Conservation (phyloP, 2,329 filamentous ascomycete species). For the Chaetomium strumarium region DNA sequence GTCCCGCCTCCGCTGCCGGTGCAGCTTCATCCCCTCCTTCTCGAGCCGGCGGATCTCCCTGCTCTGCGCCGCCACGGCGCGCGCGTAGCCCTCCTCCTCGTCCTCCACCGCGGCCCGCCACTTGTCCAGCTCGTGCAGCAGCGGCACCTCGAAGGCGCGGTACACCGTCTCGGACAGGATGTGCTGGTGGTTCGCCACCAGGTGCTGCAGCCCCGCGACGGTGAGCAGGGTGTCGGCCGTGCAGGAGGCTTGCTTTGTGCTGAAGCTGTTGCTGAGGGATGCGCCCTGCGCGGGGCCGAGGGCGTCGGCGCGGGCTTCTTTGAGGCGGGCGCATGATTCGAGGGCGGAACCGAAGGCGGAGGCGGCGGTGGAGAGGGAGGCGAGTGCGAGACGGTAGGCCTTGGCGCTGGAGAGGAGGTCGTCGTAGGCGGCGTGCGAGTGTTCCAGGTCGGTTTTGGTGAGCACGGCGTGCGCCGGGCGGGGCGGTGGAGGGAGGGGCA, state of each 20-base stretch:
- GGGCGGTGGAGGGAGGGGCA: slow-evolving; percentile 56
- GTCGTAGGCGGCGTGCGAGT: slow-evolving; percentile 57
- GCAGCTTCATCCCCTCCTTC: slow-evolving; percentile 58
- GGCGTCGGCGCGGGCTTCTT: slow-evolving; percentile 58
- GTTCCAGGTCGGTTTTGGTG: slow-evolving; percentile 56
- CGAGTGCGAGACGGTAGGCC: slow-evolving; percentile 56
- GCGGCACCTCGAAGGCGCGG: slow-evolving; percentile 60
- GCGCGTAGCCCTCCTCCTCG: slow-evolving; percentile 55
- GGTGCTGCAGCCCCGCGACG: slow-evolving; percentile 59
- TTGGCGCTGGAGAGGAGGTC: slow-evolving; percentile 58
- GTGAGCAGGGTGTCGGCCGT: slow-evolving; percentile 59
- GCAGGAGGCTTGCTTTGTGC: slow-evolving; percentile 42
- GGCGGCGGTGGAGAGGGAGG: slow-evolving; percentile 54
- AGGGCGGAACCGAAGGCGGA: slow-evolving; percentile 59
- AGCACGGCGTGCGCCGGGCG: slow-evolving; percentile 54
- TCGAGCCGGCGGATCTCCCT: slow-evolving; percentile 59
- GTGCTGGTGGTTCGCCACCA: slow-evolving; percentile 64
- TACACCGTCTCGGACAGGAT: slow-evolving; percentile 65
- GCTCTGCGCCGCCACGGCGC: slow-evolving; percentile 48
- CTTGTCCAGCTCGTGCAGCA: slow-evolving; percentile 63
- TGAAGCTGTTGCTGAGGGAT: slow-evolving; percentile 44
- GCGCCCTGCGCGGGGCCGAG: slow-evolving; percentile 32
- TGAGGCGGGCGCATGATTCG: slow-evolving; percentile 62
- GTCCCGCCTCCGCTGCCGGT: slow-evolving; percentile 52
- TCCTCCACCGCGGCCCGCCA: slow-evolving; percentile 60